Evolutionary conservation across 768 basidiomycete species (phyloP).

Genomic region (Mycena maculata): DNA sequence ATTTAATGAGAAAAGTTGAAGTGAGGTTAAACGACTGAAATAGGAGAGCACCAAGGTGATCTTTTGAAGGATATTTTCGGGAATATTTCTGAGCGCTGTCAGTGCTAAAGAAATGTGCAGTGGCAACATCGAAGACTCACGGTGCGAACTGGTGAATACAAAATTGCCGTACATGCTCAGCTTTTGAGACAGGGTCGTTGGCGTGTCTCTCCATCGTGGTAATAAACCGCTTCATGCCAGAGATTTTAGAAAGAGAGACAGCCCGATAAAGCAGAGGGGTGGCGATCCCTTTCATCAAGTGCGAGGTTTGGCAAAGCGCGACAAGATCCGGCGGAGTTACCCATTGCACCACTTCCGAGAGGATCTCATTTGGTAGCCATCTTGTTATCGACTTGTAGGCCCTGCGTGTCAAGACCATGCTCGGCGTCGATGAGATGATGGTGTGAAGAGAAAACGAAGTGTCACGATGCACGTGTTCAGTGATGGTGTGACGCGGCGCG

Average conservation of each 20-base stretch:
- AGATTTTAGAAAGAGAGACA: neutral
- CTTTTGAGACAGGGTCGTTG: no score
- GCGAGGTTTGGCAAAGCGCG: neutral
- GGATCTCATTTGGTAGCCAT: constrained; percentile 1
- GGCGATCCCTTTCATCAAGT: neutral
- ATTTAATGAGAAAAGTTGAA: neutral
- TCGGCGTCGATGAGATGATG: no score
- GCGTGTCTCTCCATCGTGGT: no score
- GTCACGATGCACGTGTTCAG: no score
- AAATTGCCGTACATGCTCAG: neutral
- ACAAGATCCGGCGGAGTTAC: neutral
- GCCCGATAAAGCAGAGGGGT: neutral
- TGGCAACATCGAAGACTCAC: no score
- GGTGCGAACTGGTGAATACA: neutral
- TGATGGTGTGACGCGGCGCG: no score
- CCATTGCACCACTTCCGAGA: neutral
- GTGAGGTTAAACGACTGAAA: neutral
- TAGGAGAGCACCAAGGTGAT: neutral
- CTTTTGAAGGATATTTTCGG: neutral
- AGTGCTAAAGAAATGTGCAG: neutral
- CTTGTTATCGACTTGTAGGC: neutral
- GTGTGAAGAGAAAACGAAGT: no score
- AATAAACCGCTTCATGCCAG: neutral
- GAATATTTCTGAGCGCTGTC: neutral
- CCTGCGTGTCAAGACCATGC: neutral